Evolutionary conservation across 1,284 basidiomycete species (phyloP).

Genomic region (Papiliotrema fonsecae): DNA sequence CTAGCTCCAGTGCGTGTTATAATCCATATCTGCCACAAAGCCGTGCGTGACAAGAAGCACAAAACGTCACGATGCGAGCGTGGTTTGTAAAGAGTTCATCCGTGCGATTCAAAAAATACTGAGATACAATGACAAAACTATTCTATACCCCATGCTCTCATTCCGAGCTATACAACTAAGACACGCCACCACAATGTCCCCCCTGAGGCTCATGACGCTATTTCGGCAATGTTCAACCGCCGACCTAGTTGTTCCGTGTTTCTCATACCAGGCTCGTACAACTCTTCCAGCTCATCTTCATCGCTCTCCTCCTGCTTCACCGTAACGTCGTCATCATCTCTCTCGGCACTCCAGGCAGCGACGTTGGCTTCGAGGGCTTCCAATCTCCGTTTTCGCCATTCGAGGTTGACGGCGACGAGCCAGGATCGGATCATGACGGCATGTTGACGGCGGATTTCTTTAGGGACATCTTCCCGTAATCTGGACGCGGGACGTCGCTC

Average conservation of each 20-base stretch:
- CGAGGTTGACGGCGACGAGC: conserved; percentile 44
- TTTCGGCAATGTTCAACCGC: conserved; percentile 3
- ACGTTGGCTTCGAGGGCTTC: conserved; percentile 9
- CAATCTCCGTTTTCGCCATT: conserved; percentile 28
- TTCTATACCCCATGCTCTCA: too few species aligned
- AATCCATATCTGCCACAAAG: too few species aligned
- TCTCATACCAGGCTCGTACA: background rate
- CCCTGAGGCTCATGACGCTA: conserved; percentile 4
- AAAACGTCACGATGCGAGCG: too few species aligned
- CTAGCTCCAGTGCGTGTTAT: too few species aligned
- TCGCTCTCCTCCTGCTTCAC: conserved; percentile 7
- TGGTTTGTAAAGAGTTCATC: too few species aligned
- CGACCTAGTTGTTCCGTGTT: background rate
- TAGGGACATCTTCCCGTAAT: background rate
- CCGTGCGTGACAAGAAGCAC: too few species aligned
- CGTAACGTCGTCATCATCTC: background rate
- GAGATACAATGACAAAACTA: too few species aligned
- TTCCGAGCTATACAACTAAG: too few species aligned
- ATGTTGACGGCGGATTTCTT: conserved; percentile 30
- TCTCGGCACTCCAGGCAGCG: background rate
- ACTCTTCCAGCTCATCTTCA: conserved; percentile 5
- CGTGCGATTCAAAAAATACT: too few species aligned
- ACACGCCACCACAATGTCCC: too few species aligned
- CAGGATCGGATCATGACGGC: conserved; percentile 40
- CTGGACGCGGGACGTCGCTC: background rate